phyloP scores from a whole-genome alignment of 163 green algal species.

The Scenedesmus sp. region DNA sequence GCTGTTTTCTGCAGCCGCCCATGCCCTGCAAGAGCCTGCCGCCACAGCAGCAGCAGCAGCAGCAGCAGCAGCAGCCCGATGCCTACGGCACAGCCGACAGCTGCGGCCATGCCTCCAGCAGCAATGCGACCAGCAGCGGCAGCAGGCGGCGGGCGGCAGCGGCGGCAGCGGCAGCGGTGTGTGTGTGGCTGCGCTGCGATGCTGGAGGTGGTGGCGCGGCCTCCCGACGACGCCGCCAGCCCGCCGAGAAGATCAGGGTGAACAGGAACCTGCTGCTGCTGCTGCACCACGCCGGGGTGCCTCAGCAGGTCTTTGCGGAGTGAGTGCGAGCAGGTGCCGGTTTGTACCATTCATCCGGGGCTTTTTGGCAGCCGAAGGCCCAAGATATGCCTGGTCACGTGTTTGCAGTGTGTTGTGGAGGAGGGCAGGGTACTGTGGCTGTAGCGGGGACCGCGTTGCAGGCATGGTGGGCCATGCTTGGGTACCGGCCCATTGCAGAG shows the following conservation, averaged over 20 bases:
- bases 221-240: not conserved
- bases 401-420: too few relatives aligned
- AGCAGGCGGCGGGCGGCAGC: too few relatives aligned
- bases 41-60: not conserved
- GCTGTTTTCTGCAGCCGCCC: not conserved
- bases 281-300: slow-evolving; percentile 40
- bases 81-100: not conserved
- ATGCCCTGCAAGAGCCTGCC: not conserved
- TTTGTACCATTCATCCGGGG: too few relatives aligned
- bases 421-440: too few relatives aligned
- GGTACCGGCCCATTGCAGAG: too few relatives aligned
- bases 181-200: not conserved
- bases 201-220: not conserved
- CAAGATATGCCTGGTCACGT: too few relatives aligned
- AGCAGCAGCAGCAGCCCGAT: too few relatives aligned
- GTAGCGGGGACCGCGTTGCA: too few relatives aligned
- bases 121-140: not conserved
- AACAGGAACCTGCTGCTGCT: slow-evolving; percentile 47
- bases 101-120: not conserved
- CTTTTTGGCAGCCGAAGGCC: too few relatives aligned
- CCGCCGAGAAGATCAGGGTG: slow-evolving; percentile 8
- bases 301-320: slow-evolving; percentile 21
- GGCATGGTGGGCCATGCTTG: too few relatives aligned
- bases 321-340: slow-evolving; percentile 20
- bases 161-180: not conserved